Evolutionary conservation across 352 stramenopile species (phyloP).

Genomic region (Hyaloperonospora brassicae): DNA sequence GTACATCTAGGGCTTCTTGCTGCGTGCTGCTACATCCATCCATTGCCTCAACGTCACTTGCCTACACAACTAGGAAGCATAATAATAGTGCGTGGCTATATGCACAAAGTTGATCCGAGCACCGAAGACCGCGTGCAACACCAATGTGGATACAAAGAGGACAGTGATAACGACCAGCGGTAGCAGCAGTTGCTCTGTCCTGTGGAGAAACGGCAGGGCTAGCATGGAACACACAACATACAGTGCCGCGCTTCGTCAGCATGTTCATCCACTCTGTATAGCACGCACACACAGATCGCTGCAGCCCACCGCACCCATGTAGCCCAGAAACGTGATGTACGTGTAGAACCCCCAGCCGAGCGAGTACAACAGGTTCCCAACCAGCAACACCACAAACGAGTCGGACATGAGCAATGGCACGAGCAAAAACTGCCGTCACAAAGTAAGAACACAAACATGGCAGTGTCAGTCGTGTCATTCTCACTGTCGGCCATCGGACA

Average conservation of each 20-base stretch:
- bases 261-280: background rate
- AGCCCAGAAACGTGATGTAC: constrained; percentile 98
- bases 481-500: too few relatives aligned
- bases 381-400: constrained; percentile 83
- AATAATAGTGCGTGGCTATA: constrained; percentile 80
- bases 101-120: constrained; percentile 59
- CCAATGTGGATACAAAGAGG: constrained; percentile 75
- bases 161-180: constrained; percentile 69
- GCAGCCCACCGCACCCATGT: constrained; percentile 61
- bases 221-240: constrained; percentile 2
- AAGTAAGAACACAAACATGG: background rate
- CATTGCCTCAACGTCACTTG: constrained; percentile 1
- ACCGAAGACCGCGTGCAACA: constrained; percentile 66
- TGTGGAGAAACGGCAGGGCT: constrained; percentile 86
- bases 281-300: background rate
- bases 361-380: constrained; percentile 93
- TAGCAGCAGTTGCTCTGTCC: constrained; percentile 85
- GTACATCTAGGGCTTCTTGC: constrained; percentile 17
- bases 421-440: constrained; percentile 87
- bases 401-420: constrained; percentile 88
- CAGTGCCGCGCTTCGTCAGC: constrained; percentile 1
- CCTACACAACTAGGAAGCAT: constrained; percentile 33
- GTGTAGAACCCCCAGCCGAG: constrained; percentile 92
- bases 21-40: too few relatives aligned
- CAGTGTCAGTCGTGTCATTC: too few relatives aligned